Evolutionary conservation across 1,284 basidiomycete species (phyloP), one percentile per base, ranked within the genome.

Genomic region (Apiotrichum veenhuisii): DNA sequence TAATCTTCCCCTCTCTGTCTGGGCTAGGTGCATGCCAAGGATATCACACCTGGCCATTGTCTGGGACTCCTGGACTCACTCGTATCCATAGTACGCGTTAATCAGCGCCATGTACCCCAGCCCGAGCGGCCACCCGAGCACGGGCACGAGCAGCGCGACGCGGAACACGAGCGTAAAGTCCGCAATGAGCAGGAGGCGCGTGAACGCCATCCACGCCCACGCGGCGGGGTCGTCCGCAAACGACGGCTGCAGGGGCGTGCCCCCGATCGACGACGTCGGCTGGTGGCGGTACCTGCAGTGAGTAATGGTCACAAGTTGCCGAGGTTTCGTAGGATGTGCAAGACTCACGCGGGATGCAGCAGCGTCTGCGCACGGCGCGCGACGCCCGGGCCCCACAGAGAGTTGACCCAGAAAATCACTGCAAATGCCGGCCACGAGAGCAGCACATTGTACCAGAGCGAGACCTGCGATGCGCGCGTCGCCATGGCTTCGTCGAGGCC

Each of bases 11-110:
- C 5, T 18, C 22, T 10, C 17, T n/a, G n/a, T n/a, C n/a, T n/a
- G n/a, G n/a, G n/a, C n/a, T n/a, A n/a, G n/a, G n/a, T n/a, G n/a
- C n/a, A n/a, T n/a, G n/a, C n/a, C n/a, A n/a, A n/a, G n/a, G n/a
- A n/a, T n/a, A n/a, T n/a, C n/a, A n/a, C n/a, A n/a, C n/a, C n/a
- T n/a, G n/a, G n/a, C n/a, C n/a, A n/a, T n/a, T n/a, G n/a, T n/a
- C n/a, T n/a, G n/a, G n/a, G 27, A 1, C 25, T 12, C 8, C 34
- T 12, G 9, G 4, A 71, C 75, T 62, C 59, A 76, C 73, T 77
- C 76, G 57, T 76, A 79, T 51, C 66, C 73, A 55, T 77, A 78
- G 62, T 72, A 78, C 8, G 72, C 57, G 55, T 76, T 71, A 45
- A 78, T 69, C 36, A 76, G 59, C 52, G 70, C 71, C 63, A 77